Evolutionary conservation across 2,329 filamentous ascomycete species (phyloP), one percentile per base, ranked within the genome.

Genomic region (Triangularia verruculosa): DNA sequence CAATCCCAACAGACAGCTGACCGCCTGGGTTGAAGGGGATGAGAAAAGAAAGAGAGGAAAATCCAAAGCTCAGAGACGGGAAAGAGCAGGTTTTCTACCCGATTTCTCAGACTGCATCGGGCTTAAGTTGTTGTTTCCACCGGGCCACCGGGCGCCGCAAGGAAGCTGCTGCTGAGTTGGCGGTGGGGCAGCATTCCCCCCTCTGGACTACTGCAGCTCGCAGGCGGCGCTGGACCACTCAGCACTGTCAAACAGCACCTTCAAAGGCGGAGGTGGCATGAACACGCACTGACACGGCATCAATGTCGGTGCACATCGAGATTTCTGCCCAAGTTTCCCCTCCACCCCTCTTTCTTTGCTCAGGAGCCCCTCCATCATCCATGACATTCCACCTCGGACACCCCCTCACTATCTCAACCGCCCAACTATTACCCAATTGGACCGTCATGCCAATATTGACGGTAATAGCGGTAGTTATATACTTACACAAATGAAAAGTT

Each of bases 101-200:
- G 22, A 17, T 54, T 54, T 28, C n/a, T n/a, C 12, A 3, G 22
- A 28, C 11, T 28, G 22, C 43, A 51, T 20, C 20, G 30, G 53
- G 28, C 27, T 53, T 47, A 11, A n/a, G n/a, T n/a, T n/a, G n/a
- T 54, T 55, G 43, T 59, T 63, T 56, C 32, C 22, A 25, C 51
- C 51, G 51, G 22, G 25, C 51, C 51, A 28, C 51, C 20, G 54
- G 43, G 59, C 53, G 12, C 15, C 43, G 57, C 63, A 65, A 22
- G 63, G 43, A 63, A 66, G 55, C 61, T 55, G 52, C 52, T 61
- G 69, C 59, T 70, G 69, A 63, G 67, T 64, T 70, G 69, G 67
- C 69, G 69, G 69, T 70, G 69, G 69, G 65, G 66, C 64, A 58
- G 53, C 22, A 52, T 4, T 8, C n/a, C 17, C 39, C 39, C 39